Conservation (phyloP, 2,329 filamentous ascomycete species). For the Coniosporium tulheliwenetii region DNA sequence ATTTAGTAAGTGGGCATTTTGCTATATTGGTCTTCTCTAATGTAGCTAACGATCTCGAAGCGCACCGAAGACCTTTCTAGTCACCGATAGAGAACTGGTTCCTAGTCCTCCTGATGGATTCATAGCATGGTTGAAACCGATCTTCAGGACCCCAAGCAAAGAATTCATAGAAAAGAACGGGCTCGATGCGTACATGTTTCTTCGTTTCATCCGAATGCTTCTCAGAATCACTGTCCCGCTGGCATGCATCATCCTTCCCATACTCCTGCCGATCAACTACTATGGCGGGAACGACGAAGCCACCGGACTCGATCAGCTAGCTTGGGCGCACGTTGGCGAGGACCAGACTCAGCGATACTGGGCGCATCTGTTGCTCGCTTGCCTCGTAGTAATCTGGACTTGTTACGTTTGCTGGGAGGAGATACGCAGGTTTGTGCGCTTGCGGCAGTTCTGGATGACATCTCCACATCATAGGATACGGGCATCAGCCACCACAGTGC, state of each 20-base stretch:
- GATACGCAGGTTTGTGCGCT: conserved; percentile 72
- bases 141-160: conserved; percentile 55
- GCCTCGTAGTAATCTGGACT: conserved; percentile 67
- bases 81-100: conserved; percentile 71
- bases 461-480: conserved; percentile 86
- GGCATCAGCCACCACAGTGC: conserved; percentile 86
- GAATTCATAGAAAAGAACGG: conserved; percentile 93
- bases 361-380: conserved; percentile 69
- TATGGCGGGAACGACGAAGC: conserved; percentile 47
- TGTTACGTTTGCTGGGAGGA: conserved; percentile 80
- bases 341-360: conserved; percentile 55
- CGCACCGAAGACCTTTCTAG: conserved; percentile 76
- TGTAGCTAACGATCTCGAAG: conserved; percentile 1
- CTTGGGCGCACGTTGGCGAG: conserved; percentile 71
- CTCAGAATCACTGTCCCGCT: conserved; percentile 86
- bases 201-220: conserved; percentile 74
- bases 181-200: conserved; percentile 92
- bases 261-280: conserved; percentile 74
- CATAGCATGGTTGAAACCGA: conserved; percentile 36
- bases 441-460: conserved; percentile 87
- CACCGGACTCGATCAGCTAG: conserved; percentile 61
- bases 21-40: no score
- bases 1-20: no score
- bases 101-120: conserved; percentile 50
- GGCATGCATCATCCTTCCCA: conserved; percentile 60